Percentiles rank a stretch among this genome's conserved stretches.
Conservation (phyloP, 1,139 yeast species). For the Wickerhamomyces sp. region DNA sequence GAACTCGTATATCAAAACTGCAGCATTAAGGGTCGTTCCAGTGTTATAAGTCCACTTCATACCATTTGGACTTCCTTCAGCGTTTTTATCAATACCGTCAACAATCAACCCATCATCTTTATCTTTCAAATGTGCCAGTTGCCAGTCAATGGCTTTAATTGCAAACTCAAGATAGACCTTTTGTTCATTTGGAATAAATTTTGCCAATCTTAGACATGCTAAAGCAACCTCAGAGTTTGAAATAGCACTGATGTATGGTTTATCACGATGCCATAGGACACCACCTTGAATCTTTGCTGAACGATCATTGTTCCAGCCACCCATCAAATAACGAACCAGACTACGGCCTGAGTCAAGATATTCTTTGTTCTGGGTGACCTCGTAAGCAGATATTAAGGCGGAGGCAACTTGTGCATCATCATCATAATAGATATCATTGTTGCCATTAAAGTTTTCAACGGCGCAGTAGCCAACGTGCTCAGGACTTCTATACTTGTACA, state of each 20-base stretch:
- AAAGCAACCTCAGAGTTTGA: conserved; percentile 71
- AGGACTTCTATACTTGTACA: conserved; percentile 50
- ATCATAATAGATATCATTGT: conserved; percentile 65
- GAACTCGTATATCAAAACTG: conserved; percentile 44
- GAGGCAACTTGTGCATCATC: conserved; percentile 75
- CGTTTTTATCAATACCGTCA: conserved; percentile 57
- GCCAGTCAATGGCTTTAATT: conserved; percentile 49
- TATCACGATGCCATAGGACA: conserved; percentile 60
- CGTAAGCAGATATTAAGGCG: conserved; percentile 63
- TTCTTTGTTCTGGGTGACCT: conserved; percentile 53
- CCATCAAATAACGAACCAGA: conserved; percentile 57
- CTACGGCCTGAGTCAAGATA: conserved; percentile 56
- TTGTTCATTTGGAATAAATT: conserved; percentile 45
- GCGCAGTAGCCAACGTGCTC: conserved; percentile 52
- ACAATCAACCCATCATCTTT: conserved; percentile 50
- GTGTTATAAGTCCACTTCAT: conserved; percentile 69
- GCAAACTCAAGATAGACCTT: conserved; percentile 47
- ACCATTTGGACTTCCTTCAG: conserved; percentile 38
- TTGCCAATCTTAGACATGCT: conserved; percentile 56
- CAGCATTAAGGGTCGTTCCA: conserved; percentile 59
- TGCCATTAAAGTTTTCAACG: conserved; percentile 50
- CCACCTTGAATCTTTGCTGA: conserved; percentile 41
- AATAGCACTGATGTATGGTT: conserved; percentile 58
- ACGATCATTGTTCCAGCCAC: conserved; percentile 51
- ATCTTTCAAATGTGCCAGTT: conserved; percentile 48